Conservation (phyloP, 352 stramenopile species). For the Globisporangium perplexum region DNA sequence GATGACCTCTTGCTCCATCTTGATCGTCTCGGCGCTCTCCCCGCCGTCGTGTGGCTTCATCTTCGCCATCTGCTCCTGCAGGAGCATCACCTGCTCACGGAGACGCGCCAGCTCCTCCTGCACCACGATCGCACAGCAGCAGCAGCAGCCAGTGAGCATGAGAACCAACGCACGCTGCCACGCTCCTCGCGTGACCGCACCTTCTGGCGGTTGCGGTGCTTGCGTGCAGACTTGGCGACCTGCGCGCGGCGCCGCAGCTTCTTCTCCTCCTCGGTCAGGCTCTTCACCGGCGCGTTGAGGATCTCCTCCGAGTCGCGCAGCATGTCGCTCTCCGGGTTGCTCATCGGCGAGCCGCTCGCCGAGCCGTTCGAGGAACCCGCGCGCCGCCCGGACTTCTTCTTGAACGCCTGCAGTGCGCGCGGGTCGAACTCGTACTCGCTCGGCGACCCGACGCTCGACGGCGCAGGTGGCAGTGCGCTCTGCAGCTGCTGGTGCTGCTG, state of each 20-base stretch:
- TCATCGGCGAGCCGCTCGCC: constrained; percentile 35
- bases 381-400: constrained; percentile 7
- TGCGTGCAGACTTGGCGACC: constrained; percentile 77
- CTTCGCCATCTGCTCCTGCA: constrained; percentile 76
- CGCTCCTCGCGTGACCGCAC: constrained; percentile 3
- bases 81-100: constrained; percentile 60
- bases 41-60: constrained; percentile 45
- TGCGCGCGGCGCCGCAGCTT: constrained; percentile 73
- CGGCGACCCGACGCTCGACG: constrained; percentile 1
- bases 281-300: constrained; percentile 74
- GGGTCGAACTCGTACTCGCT: constrained; percentile 14
- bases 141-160: background rate
- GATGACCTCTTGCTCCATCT: constrained; percentile 49
- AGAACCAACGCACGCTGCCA: background rate
- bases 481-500: constrained; percentile 15
- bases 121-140: background rate
- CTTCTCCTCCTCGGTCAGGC: constrained; percentile 80
- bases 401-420: constrained; percentile 18
- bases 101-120: constrained; percentile 65
- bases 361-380: constrained; percentile 20
- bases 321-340: constrained; percentile 29
- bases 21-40: constrained; percentile 31
- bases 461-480: constrained; percentile 13
- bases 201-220: constrained; percentile 80
- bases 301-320: constrained; percentile 69